Evolutionary conservation across 345 rosid species (phyloP).

Genomic region (Hypericum androsaemum): DNA sequence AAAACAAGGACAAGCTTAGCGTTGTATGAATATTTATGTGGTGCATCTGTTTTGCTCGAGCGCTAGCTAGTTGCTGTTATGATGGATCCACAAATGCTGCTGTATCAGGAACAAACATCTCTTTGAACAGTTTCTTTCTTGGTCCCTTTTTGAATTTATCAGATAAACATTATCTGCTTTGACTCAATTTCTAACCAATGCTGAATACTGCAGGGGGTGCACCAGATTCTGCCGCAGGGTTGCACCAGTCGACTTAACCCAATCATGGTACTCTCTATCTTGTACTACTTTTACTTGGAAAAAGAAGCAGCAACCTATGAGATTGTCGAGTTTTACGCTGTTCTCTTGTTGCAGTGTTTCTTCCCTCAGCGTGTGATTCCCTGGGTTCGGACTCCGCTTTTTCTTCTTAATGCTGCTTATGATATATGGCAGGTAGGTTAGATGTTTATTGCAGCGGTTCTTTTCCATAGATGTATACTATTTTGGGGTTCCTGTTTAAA

Average conservation of each 20-base stretch:
- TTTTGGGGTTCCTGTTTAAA: not conserved
- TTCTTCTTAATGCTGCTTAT: slow-evolving; percentile 80
- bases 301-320: not conserved
- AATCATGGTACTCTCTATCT: slow-evolving; percentile 45
- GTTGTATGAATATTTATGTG: no score
- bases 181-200: no score
- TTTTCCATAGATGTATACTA: no score
- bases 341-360: slow-evolving; percentile 54
- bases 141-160: not conserved
- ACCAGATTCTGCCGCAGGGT: slow-evolving; percentile 47
- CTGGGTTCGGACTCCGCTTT: slow-evolving; percentile 63
- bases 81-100: no score
- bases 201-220: slow-evolving; percentile 38
- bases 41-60: no score
- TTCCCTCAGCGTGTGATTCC: slow-evolving; percentile 86
- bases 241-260: slow-evolving; percentile 78
- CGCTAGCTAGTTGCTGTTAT: no score
- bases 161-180: not conserved
- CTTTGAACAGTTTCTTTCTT: no score
- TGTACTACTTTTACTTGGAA: not conserved
- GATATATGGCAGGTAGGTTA: slow-evolving; percentile 90
- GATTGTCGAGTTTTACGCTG: not conserved
- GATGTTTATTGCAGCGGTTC: no score
- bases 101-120: no score
- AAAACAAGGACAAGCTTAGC: no score